A percentile compares a stretch with the other conserved stretches of the same genome.
These are phyloP conservation scores for Talaromyces nanjingensis DNA, from an alignment of 495 filamentous ascomycete species.

Conservation along the genomic window DNA sequence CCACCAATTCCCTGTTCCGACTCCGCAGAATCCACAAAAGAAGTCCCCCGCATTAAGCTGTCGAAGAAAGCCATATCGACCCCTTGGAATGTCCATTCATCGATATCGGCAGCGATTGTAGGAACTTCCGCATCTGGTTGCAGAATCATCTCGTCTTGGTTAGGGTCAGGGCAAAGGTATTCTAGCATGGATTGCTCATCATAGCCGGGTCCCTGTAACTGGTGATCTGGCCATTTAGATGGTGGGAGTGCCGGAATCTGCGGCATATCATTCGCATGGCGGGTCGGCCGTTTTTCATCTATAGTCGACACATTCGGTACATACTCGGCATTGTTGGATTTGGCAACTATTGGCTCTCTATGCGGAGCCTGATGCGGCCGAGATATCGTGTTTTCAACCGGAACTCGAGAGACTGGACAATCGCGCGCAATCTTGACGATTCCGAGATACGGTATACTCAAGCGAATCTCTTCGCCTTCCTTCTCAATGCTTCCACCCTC, in stretches of 20 bases:
- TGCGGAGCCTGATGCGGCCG: neutral
- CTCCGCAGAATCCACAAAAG: neutral
- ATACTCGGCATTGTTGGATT: neutral
- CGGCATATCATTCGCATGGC: neutral
- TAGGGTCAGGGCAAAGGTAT: neutral
- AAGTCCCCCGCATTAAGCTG: neutral
- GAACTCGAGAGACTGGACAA: constrained; percentile 8
- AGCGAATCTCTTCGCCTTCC: constrained; percentile 13
- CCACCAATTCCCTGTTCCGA: neutral
- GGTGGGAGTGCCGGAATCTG: neutral
- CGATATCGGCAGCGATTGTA: neutral
- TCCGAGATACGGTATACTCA: constrained; percentile 31
- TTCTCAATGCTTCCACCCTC: constrained; percentile 8
- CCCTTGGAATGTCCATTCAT: constrained; percentile 3
- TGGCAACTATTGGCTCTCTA: neutral
- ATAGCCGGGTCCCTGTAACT: neutral
- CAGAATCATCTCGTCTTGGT: neutral
- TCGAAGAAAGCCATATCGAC: constrained; percentile 4
- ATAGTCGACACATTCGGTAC: neutral
- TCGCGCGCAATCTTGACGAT: constrained; percentile 19
- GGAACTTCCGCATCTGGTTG: neutral
- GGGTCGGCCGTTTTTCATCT: neutral
- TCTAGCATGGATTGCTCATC: neutral
- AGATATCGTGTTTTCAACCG: neutral
- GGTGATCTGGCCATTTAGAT: neutral